Evolutionary conservation across 1,284 basidiomycete genomes (phyloP).

Genomic region (Heliocybe sulcata): DNA sequence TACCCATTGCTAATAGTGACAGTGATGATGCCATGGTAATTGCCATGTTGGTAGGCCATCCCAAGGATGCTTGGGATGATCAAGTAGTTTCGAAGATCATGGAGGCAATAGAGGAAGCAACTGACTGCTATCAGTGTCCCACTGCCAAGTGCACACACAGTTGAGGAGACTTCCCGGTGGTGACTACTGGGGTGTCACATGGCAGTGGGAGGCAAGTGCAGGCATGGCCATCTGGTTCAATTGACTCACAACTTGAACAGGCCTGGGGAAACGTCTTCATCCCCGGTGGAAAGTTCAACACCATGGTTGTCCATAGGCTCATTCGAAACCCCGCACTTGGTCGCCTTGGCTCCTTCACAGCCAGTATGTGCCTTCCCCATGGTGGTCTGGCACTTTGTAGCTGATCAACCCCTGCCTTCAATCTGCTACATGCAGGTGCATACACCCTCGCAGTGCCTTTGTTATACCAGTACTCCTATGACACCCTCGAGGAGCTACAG

Average conservation of each 20-base stretch:
- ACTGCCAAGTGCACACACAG: neutral
- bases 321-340: neutral
- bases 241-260: neutral
- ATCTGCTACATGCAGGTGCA: neutral
- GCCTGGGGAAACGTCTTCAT: neutral
- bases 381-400: too few species aligned
- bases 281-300: neutral
- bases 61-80: neutral
- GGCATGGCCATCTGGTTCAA: too few species aligned
- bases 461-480: neutral
- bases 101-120: neutral
- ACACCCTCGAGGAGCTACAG: neutral
- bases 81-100: neutral
- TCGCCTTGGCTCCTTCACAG: neutral
- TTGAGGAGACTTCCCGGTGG: neutral
- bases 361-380: too few species aligned
- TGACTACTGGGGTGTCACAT: neutral
- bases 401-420: too few species aligned
- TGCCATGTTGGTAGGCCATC: neutral
- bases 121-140: neutral
- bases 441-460: neutral
- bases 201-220: neutral
- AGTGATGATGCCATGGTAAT: neutral
- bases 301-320: neutral
- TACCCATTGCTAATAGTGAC: neutral